phyloP scores from a whole-genome alignment of 768 basidiomycete genomes.

The Phaffia australis region DNA sequence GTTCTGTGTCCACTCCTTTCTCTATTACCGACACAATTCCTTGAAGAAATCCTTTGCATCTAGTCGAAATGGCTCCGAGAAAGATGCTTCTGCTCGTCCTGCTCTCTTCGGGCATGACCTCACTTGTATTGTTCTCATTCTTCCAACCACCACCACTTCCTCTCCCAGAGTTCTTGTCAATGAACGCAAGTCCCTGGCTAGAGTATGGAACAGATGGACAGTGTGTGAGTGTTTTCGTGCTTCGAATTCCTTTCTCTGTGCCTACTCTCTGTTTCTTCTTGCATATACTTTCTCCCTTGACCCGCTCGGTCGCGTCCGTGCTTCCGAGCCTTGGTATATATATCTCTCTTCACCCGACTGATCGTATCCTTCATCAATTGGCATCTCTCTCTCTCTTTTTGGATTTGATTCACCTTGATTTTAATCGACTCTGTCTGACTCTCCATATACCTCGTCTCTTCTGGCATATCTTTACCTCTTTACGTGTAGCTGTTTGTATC shows the following conservation, averaged over 20 bases:
- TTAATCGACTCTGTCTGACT: too few relatives aligned
- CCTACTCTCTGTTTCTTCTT: too few relatives aligned
- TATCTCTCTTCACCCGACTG: too few relatives aligned
- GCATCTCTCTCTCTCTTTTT: too few relatives aligned
- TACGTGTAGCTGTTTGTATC: constrained; percentile 22
- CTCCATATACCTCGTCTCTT: background rate
- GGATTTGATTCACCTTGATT: background rate
- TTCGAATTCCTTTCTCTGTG: too few relatives aligned
- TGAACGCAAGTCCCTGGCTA: constrained; percentile 9
- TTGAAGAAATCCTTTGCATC: background rate
- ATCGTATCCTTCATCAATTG: too few relatives aligned
- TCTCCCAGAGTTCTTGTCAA: constrained; percentile 11
- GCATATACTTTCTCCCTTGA: background rate
- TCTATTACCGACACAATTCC: background rate
- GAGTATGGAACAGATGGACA: constrained; percentile 18
- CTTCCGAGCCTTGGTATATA: too few relatives aligned
- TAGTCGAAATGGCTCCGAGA: constrained; percentile 1
- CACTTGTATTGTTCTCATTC: constrained; percentile 23
- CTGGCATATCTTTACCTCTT: background rate
- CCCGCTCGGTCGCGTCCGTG: background rate
- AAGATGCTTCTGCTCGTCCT: constrained; percentile 21
- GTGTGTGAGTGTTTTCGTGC: constrained; percentile 16
- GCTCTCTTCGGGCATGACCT: constrained; percentile 22
- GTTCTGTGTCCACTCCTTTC: background rate
- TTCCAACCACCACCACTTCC: constrained; percentile 20